phyloP scores from a whole-genome alignment of 2,329 filamentous ascomycete genomes.

The Furcasterigmium furcatum region DNA sequence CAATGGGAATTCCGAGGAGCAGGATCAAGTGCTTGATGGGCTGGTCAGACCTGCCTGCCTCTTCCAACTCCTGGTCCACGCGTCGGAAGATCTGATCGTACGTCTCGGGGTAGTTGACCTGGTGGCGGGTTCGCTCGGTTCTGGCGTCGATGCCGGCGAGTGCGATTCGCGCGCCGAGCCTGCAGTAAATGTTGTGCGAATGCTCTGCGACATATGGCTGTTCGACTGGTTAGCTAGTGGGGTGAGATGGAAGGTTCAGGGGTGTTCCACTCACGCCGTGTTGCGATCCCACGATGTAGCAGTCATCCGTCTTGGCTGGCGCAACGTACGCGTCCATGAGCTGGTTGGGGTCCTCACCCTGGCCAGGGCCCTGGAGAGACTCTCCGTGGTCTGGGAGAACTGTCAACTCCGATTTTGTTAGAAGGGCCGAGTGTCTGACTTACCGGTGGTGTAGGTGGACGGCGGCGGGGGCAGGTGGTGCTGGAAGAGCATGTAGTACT shows the following conservation, averaged over 20 bases:
- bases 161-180: slow-evolving; percentile 76
- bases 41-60: slow-evolving; percentile 61
- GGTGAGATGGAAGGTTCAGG: slow-evolving; percentile 29
- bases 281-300: slow-evolving; percentile 74
- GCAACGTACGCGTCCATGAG: slow-evolving; percentile 71
- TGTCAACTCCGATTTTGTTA: slow-evolving; percentile 1
- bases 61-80: slow-evolving; percentile 69
- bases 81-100: slow-evolving; percentile 82
- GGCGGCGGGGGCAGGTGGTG: slow-evolving; percentile 84
- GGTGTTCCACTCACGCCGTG: slow-evolving; percentile 63
- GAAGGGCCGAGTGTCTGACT: slow-evolving; percentile 15
- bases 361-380: slow-evolving; percentile 12
- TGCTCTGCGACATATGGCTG: slow-evolving; percentile 87
- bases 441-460: slow-evolving; percentile 81
- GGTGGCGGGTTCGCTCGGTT: slow-evolving; percentile 89
- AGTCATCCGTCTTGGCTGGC: slow-evolving; percentile 52
- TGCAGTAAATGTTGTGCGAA: slow-evolving; percentile 84
- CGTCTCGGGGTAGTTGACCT: slow-evolving; percentile 91
- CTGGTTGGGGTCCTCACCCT: slow-evolving; percentile 67
- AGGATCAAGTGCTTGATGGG: slow-evolving; percentile 88
- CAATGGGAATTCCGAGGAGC: slow-evolving; percentile 81
- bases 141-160: slow-evolving; percentile 89
- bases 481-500: slow-evolving; percentile 98
- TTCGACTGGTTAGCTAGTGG: slow-evolving; percentile 38
- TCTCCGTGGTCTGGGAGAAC: slow-evolving; percentile 45